Evolutionary conservation across 345 rosid species (phyloP).

Genomic region (Anacardium occidentale): DNA sequence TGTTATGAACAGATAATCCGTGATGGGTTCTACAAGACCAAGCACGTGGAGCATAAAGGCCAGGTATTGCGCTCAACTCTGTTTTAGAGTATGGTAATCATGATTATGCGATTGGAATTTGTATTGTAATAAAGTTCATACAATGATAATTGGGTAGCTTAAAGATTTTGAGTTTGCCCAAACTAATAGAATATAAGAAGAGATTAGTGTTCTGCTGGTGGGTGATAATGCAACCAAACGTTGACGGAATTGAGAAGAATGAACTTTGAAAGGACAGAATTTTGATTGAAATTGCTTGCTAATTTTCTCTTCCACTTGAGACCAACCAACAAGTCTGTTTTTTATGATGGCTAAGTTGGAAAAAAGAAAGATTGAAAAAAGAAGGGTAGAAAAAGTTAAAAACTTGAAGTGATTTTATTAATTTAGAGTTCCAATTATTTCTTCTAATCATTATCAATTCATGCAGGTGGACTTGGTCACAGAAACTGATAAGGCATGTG

Average conservation of each 20-base stretch:
- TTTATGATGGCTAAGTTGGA: not conserved
- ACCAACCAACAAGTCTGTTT: not conserved
- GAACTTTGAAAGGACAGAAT: not conserved
- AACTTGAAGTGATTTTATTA: not conserved
- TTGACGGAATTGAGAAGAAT: not conserved
- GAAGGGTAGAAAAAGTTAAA: not conserved
- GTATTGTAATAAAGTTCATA: not conserved
- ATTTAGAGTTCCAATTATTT: not conserved
- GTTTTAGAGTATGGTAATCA: not conserved
- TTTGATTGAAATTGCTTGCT: not conserved
- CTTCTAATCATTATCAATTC: not conserved
- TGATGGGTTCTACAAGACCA: constrained; percentile 75
- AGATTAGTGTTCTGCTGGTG: not conserved
- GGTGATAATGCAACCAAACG: not conserved
- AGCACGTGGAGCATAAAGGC: constrained; percentile 94
- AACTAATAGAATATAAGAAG: not conserved
- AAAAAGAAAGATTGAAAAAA: not conserved
- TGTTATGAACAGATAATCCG: constrained; percentile 55
- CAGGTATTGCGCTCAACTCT: constrained; percentile 42
- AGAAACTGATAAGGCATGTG: constrained; percentile 96
- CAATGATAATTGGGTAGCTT: not conserved
- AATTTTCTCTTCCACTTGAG: not conserved
- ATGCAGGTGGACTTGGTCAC: constrained; percentile 93
- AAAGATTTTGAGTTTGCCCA: constrained; percentile 2
- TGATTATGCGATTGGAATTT: not conserved